These are phyloP conservation scores for Scutellaria minor DNA, from an alignment of 257 asterid species.

Conservation along the genomic window DNA sequence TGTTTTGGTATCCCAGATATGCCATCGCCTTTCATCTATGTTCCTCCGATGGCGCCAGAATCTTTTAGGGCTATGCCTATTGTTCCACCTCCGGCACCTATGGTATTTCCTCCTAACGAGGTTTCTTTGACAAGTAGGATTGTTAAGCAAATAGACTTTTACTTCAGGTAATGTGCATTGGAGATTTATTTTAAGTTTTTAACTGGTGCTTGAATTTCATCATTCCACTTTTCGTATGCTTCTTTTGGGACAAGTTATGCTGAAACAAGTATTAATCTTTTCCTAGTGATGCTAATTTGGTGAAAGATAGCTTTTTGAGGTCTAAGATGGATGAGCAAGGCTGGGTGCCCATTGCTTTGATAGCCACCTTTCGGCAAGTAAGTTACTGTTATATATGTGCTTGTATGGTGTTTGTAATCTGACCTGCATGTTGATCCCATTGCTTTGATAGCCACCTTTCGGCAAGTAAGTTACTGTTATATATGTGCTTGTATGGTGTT, in stretches of 20 bases:
- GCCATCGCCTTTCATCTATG: slow-evolving; percentile 51
- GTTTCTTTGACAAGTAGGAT: slow-evolving; percentile 51
- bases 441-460: slow-evolving; percentile 67
- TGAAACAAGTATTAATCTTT: slow-evolving; percentile 28
- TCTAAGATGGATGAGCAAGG: slow-evolving; percentile 78
- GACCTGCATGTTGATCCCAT: slow-evolving; percentile 36
- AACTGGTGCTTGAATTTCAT: neutral
- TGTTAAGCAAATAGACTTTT: slow-evolving; percentile 76
- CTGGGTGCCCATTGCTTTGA: slow-evolving; percentile 73
- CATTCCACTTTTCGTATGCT: neutral
- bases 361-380: slow-evolving; percentile 84
- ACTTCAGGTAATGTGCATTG: slow-evolving; percentile 66
- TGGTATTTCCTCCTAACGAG: slow-evolving; percentile 50
- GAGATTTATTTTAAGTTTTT: slow-evolving; percentile 14
- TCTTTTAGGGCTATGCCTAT: slow-evolving; percentile 60
- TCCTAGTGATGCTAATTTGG: slow-evolving; percentile 77
- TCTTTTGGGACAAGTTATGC: slow-evolving; percentile 7
- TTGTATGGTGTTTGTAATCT: neutral
- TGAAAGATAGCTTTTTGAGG: slow-evolving; percentile 68
- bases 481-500: neutral
- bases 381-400: slow-evolving; percentile 37
- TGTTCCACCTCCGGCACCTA: slow-evolving; percentile 54
- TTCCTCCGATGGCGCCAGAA: slow-evolving; percentile 59
- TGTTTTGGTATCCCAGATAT: slow-evolving; percentile 53
- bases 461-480: slow-evolving; percentile 62